Conservation (phyloP, 2,329 filamentous ascomycete genomes). For the Penicillium concentricum region DNA sequence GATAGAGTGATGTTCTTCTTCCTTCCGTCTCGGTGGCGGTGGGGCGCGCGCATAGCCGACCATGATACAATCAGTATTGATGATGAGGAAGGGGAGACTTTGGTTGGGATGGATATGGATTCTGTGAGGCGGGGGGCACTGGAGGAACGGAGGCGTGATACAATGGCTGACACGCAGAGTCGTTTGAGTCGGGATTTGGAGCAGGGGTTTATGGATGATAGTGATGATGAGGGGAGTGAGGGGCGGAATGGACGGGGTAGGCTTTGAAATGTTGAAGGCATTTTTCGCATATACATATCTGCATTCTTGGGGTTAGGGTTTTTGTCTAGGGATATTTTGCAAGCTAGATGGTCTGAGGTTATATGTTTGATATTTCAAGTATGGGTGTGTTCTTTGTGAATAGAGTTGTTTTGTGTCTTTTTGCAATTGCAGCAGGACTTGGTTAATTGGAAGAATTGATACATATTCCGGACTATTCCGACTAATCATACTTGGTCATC, state of each 20-base stretch:
- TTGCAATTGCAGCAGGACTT: neutral
- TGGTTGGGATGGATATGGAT: conserved; percentile 56
- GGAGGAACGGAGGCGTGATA: conserved; percentile 43
- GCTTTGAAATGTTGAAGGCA: conserved; percentile 10
- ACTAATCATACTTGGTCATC: neutral
- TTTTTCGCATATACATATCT: neutral
- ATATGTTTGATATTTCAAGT: neutral
- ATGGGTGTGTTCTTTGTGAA: neutral
- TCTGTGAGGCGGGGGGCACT: conserved; percentile 45
- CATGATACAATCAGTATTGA: conserved; percentile 59
- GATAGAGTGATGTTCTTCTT: conserved; percentile 45
- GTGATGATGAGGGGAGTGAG: conserved; percentile 56
- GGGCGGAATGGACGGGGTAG: conserved; percentile 22
- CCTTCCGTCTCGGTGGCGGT: conserved; percentile 47
- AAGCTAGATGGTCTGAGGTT: neutral
- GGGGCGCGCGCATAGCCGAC: conserved; percentile 39
- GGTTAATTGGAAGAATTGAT: neutral
- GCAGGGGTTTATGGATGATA: conserved; percentile 71
- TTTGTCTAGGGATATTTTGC: neutral
- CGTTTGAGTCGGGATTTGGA: conserved; percentile 78
- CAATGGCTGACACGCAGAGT: conserved; percentile 41
- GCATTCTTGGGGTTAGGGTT: neutral
- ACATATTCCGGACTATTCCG: neutral
- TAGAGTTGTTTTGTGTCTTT: neutral
- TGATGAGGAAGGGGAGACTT: conserved; percentile 64